Conservation (phyloP, 345 rosid species). For the Kandelia obovata region DNA sequence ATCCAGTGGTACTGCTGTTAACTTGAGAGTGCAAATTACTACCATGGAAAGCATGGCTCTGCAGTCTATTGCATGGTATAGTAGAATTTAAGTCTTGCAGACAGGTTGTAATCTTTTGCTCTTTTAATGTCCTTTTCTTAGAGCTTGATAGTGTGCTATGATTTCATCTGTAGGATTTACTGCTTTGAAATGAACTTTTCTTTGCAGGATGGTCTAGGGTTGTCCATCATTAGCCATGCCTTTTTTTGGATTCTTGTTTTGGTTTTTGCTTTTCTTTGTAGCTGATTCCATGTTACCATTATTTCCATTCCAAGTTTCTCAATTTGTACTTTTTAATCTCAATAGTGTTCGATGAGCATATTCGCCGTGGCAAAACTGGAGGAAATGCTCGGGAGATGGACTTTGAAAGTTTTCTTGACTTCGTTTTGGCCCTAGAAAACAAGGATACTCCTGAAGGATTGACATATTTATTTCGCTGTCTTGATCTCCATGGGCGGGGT, state of each 20-base stretch:
- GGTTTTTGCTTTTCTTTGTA: neutral
- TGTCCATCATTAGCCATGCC: too few relatives aligned
- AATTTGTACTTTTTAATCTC: slow-evolving; percentile 14
- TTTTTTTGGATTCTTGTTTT: neutral
- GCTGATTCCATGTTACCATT: neutral
- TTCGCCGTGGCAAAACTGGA: slow-evolving; percentile 69
- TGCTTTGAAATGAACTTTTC: neutral
- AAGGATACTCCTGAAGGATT: slow-evolving; percentile 97
- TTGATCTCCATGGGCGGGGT: slow-evolving; percentile 88
- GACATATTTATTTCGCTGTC: slow-evolving; percentile 87
- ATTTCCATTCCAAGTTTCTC: neutral
- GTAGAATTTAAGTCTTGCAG: too few relatives aligned
- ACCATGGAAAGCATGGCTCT: neutral
- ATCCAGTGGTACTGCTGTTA: neutral
- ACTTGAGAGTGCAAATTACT: neutral
- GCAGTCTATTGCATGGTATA: neutral
- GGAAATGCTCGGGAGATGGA: slow-evolving; percentile 92
- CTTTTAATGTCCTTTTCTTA: neutral
- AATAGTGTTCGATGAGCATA: slow-evolving; percentile 92
- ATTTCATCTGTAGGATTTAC: neutral
- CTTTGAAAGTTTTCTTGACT: slow-evolving; percentile 86
- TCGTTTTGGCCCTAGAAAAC: slow-evolving; percentile 93
- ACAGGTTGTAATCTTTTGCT: too few relatives aligned
- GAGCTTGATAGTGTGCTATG: neutral
- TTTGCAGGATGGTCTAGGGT: too few relatives aligned